Evolutionary conservation across 495 filamentous ascomycete genomes (phyloP), one percentile per base, ranked within the genome.

Genomic region (Penicillium dipodomyicola): DNA sequence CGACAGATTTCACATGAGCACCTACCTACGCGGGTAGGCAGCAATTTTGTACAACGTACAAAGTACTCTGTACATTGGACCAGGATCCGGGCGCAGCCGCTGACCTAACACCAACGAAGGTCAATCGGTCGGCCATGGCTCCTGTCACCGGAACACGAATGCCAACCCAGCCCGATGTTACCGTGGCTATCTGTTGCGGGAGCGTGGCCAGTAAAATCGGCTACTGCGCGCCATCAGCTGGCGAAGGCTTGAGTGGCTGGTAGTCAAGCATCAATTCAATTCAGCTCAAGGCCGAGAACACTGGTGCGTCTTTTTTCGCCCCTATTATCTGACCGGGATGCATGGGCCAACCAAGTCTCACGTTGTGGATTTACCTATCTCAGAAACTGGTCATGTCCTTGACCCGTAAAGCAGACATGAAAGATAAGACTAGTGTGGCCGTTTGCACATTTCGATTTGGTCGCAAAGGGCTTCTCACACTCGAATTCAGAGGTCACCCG

Each of bases 101-200:
- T 33, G 27, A 25, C 40, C 30, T 6, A 12, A 15, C 32, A 15
- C 12, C 8, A 32, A 50, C 27, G 3, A 52, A 22, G 17, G n/a
- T 6, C 32, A 35, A 35, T 30, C n/a, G 19, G 15, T 32, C n/a
- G 19, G 15, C 33, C 23, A 23, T 32, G 54, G 35, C 23, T 30
- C 46, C 19, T 49, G 25, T 52, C 58, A 52, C 25, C 42, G 27
- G 30, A 57, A 20, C 20, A n/a, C 40, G 32, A 19, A 48, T 55
- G 57, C 47, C 65, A 54, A 63, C 39, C 52, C 37, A 22, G 19
- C 59, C 49, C 57, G 57, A 69, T 69, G 64, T 30, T 59, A 69
- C 66, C 52, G 54, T 69, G 66, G 59, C 61, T 61, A 44, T 54
- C 57, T 15, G 41, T 17, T 42, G n/a, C 25, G 29, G 11, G 35